Evolutionary conservation across 768 basidiomycete genomes (phyloP).

Genomic region (Strobilomyces echinocephalus): DNA sequence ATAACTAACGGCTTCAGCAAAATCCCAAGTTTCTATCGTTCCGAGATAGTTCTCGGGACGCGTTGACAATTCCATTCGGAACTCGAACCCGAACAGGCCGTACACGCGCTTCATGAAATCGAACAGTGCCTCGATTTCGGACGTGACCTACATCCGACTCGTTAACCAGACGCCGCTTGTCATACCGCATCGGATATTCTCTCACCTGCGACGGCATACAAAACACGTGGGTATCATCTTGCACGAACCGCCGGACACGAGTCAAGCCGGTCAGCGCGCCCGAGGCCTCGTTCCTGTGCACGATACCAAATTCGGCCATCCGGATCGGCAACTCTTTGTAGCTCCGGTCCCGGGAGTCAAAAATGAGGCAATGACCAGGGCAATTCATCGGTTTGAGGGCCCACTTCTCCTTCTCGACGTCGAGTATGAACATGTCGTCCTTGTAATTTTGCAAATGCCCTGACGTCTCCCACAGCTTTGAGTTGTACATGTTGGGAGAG

Average conservation of each 20-base stretch:
- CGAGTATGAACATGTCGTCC: slow-evolving; percentile 95
- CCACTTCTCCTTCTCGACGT: slow-evolving; percentile 95
- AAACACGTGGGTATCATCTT: slow-evolving; percentile 98
- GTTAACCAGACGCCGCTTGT: not conserved
- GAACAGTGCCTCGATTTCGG: slow-evolving; percentile 82
- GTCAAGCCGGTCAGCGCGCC: slow-evolving; percentile 92
- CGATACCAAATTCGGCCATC: slow-evolving; percentile 97
- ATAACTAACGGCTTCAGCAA: slow-evolving; percentile 68
- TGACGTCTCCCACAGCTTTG: slow-evolving; percentile 95
- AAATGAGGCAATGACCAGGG: slow-evolving; percentile 94
- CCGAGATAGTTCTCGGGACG: slow-evolving; percentile 94
- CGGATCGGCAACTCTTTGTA: slow-evolving; percentile 96
- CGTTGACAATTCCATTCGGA: slow-evolving; percentile 91
- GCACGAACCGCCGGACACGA: slow-evolving; percentile 90
- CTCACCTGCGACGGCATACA: slow-evolving; percentile 87
- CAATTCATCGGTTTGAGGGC: slow-evolving; percentile 99
- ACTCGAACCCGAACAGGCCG: slow-evolving; percentile 90
- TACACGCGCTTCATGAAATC: slow-evolving; percentile 95
- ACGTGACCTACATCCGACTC: slow-evolving; percentile 55
- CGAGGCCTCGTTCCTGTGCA: slow-evolving; percentile 94
- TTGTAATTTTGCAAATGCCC: slow-evolving; percentile 98
- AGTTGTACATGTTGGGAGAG: slow-evolving; percentile 96
- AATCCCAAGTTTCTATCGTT: slow-evolving; percentile 82
- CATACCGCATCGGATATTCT: slow-evolving; percentile 2
- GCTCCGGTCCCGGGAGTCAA: slow-evolving; percentile 87